A percentile compares a stretch with the other conserved stretches of the same genome.
phyloP scores from a whole-genome alignment of 148 eudicot species.

The Rhododendron ovatum region DNA sequence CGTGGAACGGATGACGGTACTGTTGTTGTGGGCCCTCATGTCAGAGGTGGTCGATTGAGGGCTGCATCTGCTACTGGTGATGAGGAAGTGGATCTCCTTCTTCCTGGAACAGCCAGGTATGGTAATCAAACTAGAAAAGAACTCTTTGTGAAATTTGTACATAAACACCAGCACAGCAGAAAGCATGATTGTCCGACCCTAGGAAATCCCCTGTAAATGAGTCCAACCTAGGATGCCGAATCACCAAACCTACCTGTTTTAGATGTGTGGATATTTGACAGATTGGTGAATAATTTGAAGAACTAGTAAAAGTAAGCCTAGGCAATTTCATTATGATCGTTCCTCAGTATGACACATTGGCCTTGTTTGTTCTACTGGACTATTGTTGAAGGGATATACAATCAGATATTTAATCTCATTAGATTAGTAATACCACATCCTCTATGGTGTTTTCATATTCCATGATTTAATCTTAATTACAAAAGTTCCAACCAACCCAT shows the following conservation, averaged over 20 bases:
- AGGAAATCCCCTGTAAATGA: not conserved
- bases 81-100: slow-evolving; percentile 97
- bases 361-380: not conserved
- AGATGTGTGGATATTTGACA: not conserved
- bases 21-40: slow-evolving; percentile 79
- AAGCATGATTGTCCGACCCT: not conserved
- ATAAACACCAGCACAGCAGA: slow-evolving; percentile 1
- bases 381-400: not conserved
- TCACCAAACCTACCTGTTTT: not conserved
- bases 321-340: not conserved
- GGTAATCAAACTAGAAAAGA: not conserved
- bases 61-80: slow-evolving; percentile 80
- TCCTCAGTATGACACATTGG: not conserved
- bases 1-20: slow-evolving; percentile 62
- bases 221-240: not conserved
- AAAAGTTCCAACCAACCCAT: not conserved
- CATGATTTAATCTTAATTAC: not conserved
- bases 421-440: not conserved
- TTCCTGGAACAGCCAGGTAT: slow-evolving; percentile 99
- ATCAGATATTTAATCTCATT: not conserved
- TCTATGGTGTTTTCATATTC: not conserved
- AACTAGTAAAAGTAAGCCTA: not conserved
- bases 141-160: not conserved
- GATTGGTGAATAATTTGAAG: not conserved
- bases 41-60: slow-evolving; percentile 82